phyloP scores from a whole-genome alignment of 495 filamentous ascomycete species.

The Hypoxylon cercidicola region DNA sequence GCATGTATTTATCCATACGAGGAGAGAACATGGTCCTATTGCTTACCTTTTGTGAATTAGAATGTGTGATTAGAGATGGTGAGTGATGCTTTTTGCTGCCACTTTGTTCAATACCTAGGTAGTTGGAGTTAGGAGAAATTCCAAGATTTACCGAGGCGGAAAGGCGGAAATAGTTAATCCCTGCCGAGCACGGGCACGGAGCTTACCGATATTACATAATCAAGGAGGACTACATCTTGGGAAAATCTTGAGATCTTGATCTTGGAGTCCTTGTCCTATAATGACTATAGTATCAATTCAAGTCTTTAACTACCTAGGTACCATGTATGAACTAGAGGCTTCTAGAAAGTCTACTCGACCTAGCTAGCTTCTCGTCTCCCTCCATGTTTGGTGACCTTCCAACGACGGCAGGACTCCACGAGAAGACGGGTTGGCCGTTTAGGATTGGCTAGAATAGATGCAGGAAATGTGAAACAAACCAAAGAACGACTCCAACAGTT shows the following conservation, averaged over 20 bases:
- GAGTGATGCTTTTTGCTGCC: too few species aligned
- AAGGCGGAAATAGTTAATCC: too few species aligned
- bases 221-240: not conserved
- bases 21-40: not conserved
- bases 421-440: not conserved
- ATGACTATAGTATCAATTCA: not conserved
- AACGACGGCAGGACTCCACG: not conserved
- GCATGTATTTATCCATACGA: not conserved
- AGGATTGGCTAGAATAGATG: conserved; percentile 25
- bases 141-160: too few species aligned
- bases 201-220: not conserved
- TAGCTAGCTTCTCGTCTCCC: too few species aligned
- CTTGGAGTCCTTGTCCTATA: not conserved
- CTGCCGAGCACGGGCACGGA: not conserved
- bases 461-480: conserved; percentile 38
- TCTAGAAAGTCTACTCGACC: not conserved
- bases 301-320: too few species aligned
- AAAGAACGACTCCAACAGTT: conserved; percentile 27
- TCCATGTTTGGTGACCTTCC: not conserved
- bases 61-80: too few species aligned
- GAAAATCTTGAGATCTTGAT: not conserved
- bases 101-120: too few species aligned
- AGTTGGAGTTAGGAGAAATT: too few species aligned
- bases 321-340: not conserved
- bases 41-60: conserved; percentile 19